Percentiles rank a stretch among this genome's conserved stretches.
Conservation (phyloP, 1,284 basidiomycete species). For the Wallemia ichthyophaga region DNA sequence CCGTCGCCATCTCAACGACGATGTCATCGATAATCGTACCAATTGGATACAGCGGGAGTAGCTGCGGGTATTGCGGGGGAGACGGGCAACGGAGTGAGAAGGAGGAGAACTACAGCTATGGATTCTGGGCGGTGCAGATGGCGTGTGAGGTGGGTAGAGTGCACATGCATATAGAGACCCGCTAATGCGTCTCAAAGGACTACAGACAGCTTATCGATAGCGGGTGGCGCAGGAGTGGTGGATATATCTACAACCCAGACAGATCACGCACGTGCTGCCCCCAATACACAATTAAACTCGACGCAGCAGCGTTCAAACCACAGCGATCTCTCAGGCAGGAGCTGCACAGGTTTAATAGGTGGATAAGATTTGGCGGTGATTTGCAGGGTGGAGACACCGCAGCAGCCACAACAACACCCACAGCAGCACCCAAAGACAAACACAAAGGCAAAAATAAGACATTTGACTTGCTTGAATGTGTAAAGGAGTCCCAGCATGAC, state of each 20-base stretch:
- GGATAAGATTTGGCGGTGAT: too few species aligned
- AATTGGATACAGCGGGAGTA: neutral
- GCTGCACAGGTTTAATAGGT: slow-evolving; percentile 32
- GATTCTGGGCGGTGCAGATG: neutral
- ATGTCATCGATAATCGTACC: neutral
- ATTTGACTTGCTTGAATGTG: slow-evolving; percentile 17
- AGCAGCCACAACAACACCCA: neutral
- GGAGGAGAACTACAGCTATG: neutral
- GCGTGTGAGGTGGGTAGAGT: neutral
- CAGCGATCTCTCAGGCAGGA: slow-evolving; percentile 51
- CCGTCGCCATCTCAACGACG: too few species aligned
- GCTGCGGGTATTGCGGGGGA: neutral
- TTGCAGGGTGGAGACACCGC: neutral
- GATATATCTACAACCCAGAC: slow-evolving; percentile 29
- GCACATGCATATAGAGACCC: too few species aligned
- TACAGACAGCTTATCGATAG: slow-evolving; percentile 37
- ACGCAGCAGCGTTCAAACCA: slow-evolving; percentile 35
- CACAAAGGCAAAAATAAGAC: slow-evolving; percentile 5
- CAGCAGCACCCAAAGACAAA: neutral
- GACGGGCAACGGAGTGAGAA: neutral
- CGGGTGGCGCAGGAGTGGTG: slow-evolving; percentile 40
- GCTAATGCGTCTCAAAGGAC: slow-evolving; percentile 8
- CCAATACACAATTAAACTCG: slow-evolving; percentile 73
- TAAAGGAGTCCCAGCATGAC: slow-evolving; percentile 21
- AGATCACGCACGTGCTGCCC: slow-evolving; percentile 58